These are phyloP conservation scores for Panicum virgatum DNA, from an alignment of 202 grass and related monocot species.

Conservation along the genomic window DNA sequence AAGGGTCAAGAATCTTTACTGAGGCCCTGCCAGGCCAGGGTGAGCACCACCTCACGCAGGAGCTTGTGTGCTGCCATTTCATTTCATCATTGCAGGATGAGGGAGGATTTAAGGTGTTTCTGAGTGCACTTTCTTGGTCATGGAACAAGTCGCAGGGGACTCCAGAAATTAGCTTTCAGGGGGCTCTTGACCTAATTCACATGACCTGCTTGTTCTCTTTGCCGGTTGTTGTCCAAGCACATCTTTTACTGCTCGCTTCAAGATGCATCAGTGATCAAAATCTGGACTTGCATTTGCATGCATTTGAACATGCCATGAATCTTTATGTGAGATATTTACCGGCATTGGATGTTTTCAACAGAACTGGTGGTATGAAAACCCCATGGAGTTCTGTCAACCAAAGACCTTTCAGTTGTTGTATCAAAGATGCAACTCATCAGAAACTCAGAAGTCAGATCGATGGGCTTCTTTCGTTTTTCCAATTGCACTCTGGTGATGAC, in stretches of 20 bases:
- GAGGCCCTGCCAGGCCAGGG: too few relatives aligned
- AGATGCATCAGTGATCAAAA: slow-evolving; percentile 31
- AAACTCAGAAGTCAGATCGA: slow-evolving; percentile 18
- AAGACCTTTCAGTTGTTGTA: slow-evolving; percentile 10
- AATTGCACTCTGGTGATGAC: slow-evolving; percentile 21
- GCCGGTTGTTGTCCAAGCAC: slow-evolving; percentile 25
- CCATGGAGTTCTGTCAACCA: not conserved
- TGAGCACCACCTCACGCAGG: not conserved
- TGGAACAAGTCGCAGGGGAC: not conserved
- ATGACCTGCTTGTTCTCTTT: not conserved
- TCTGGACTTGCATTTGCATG: slow-evolving; percentile 22
- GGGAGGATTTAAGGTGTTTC: slow-evolving; percentile 16
- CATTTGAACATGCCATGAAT: slow-evolving; percentile 28
- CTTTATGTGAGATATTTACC: slow-evolving; percentile 45
- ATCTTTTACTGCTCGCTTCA: slow-evolving; percentile 46
- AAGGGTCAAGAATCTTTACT: not conserved
- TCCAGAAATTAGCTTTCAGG: slow-evolving; percentile 36
- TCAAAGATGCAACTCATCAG: not conserved
- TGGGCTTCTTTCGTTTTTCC: slow-evolving; percentile 42
- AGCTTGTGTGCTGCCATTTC: slow-evolving; percentile 47
- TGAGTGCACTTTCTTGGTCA: slow-evolving; percentile 28
- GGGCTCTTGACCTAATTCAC: not conserved
- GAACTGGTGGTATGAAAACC: not conserved
- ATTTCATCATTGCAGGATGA: slow-evolving; percentile 34
- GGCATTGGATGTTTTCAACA: slow-evolving; percentile 27